Evolutionary conservation across 306 rosid species (phyloP), one percentile per base, ranked within the genome.

Genomic region (Hippophae rhamnoides): DNA sequence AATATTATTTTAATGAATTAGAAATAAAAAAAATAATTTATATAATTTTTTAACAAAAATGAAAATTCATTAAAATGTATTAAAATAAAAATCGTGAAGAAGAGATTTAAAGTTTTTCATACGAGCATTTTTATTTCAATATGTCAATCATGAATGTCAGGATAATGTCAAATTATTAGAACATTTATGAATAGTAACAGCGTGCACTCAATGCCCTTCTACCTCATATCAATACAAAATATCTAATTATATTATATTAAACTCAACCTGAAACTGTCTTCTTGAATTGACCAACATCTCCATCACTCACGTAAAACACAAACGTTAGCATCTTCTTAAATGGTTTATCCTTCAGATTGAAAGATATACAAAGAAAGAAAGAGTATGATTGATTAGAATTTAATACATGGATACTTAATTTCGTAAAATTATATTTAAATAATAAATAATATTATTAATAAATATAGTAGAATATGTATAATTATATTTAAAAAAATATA

Each of bases 121-220:
- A 18, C 1, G 23, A 18, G 23, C 23, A 18, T 18, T 18, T 18
- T 18, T 18, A 18, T 18, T 0, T 18, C 23, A 18, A 18, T 18
- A 41, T 23, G 57, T 7, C 52, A 48, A 43, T 50, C 63, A 62
- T 72, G 43, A 38, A 58, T 9, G 48, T 44, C 38, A 11, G 27
- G 60, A 25, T n/a, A 64, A 52, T 54, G 26, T 54, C 26, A 9
- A 46, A 65, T 13, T 62, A 47, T 10, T 6, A 5, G n/a, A 47
- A 3, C n/a, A 2, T 47, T 7, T 7, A 5, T 67, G 72, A 76
- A 76, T 70, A 64, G 79, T 64, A 74, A 76, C 72, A 56, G 69
- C 89, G 87, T 84, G 89, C 87, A 89, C 77, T 67, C 42, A 60
- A 69, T 82, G 89, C 57, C 74, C 78, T 58, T 65, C 86, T 63